Conservation (phyloP, 2,329 filamentous ascomycete species). For the Akanthomyces dipterigenus region DNA sequence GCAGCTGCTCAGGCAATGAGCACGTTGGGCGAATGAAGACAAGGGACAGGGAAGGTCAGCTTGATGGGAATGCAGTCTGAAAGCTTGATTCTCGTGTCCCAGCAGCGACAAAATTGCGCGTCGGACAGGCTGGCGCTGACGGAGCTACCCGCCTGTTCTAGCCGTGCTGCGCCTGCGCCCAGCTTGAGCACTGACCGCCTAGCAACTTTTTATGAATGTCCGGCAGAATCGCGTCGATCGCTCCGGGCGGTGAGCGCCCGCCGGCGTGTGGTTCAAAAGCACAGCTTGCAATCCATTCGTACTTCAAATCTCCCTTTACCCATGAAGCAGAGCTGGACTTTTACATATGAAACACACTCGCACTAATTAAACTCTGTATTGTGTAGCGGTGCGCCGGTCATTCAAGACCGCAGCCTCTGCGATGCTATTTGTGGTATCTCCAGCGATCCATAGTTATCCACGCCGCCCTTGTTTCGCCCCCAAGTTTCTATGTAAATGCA, state of each 20-base stretch:
- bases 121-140: neutral
- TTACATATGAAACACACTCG: neutral
- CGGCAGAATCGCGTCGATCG: neutral
- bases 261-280: neutral
- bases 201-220: conserved; percentile 2
- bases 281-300: neutral
- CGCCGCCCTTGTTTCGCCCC: neutral
- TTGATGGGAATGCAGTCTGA: conserved; percentile 10
- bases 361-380: too few relatives aligned
- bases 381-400: neutral
- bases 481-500: conserved; percentile 2
- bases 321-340: neutral
- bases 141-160: neutral
- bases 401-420: neutral
- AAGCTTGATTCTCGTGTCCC: conserved; percentile 1
- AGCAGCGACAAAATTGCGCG: conserved; percentile 2
- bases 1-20: neutral
- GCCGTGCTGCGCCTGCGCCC: neutral
- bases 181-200: conserved; percentile 4
- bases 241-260: neutral
- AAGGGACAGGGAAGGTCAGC: neutral
- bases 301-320: neutral
- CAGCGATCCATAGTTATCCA: neutral
- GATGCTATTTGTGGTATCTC: conserved; percentile 3
- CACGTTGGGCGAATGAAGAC: neutral